These are phyloP conservation scores for Lactifluus rugatus DNA, from an alignment of 768 basidiomycete species.

Conservation along the genomic window DNA sequence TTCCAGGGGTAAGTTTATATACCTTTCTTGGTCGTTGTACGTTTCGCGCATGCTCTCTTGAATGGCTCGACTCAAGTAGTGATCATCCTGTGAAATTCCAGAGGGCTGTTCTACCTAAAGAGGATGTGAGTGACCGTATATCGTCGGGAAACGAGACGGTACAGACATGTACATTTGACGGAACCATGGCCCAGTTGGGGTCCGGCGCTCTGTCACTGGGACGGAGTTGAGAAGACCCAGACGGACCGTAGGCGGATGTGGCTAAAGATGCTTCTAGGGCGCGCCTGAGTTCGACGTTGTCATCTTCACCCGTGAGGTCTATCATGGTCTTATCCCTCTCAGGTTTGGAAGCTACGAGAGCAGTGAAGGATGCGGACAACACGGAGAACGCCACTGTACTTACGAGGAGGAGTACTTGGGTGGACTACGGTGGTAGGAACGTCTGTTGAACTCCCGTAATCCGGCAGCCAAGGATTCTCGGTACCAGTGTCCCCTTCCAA, in stretches of 20 bases:
- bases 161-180: constrained; percentile 59
- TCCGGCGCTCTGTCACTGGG: constrained; percentile 54
- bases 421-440: constrained; percentile 13
- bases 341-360: constrained; percentile 25
- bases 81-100: constrained; percentile 44
- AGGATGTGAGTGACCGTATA: neutral
- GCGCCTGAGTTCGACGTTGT: constrained; percentile 37
- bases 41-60: constrained; percentile 51
- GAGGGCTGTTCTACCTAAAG: constrained; percentile 20
- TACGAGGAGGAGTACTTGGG: constrained; percentile 25
- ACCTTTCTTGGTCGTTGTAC: constrained; percentile 37
- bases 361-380: neutral
- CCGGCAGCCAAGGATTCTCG: constrained; percentile 3
- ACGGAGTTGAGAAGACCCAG: constrained; percentile 37
- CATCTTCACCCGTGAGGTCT: constrained; percentile 55
- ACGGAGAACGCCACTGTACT: neutral
- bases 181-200: constrained; percentile 61
- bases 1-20: constrained; percentile 43
- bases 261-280: constrained; percentile 45
- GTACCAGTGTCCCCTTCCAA: constrained; percentile 25
- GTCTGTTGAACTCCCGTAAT: constrained; percentile 5
- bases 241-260: constrained; percentile 22
- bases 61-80: constrained; percentile 58
- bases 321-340: constrained; percentile 29
- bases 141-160: neutral